Base-by-base conservation (phyloP, 352 stramenopile species). In the Pythium pyrilobum region DNA sequence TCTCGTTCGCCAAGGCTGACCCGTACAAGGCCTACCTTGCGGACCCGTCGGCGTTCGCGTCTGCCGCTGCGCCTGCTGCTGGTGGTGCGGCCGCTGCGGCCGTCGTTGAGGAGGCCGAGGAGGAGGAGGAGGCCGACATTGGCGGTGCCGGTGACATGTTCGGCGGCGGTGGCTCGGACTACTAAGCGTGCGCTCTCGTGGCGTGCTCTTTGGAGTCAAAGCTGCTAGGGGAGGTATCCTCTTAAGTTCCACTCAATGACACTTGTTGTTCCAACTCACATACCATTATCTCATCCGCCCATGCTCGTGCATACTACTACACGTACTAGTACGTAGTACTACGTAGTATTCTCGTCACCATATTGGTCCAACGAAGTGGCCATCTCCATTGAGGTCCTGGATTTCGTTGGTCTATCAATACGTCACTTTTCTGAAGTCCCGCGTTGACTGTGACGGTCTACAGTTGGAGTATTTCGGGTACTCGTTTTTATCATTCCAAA, bases 1-100 rank as follows among this genome's bases (percentile, higher is more conserved):
- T 98, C 82, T 97, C 96, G 55, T 99, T 99, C 79, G 85, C 95
- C 37, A 96, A 98, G 85, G 97, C 96, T 23, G 94, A 98, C 52
- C 72, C 88, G 5, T 98, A 97, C 91, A 98, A 99, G 85, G 90
- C 80, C 27, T 98, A 96, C 84, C 77, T 99, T 40, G 89, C 87
- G 27, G 77, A 98, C 77, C 95, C 95, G 39, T 94, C 81, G 52
- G 95, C 94, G 49, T 98, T 98, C 71, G 91, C 85, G 25, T 79
- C 85, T 58, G 84, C 89, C 64, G 85, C 82, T 44, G 72, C 71
- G 36, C 85, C 88, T 59, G 84, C 90, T 72, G 87, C 73, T 57
- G 87, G 72, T 63, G 89, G 74, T 45, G 92, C 72, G 60, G 83
- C 70, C 40, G 67, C 73, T 24, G 82, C 59, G 47, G 86, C 64